Percentiles rank a stretch among this genome's conserved stretches.
These are phyloP conservation scores for Pulveroboletus ravenelii DNA, from an alignment of 768 basidiomycete genomes.

Conservation along the genomic window DNA sequence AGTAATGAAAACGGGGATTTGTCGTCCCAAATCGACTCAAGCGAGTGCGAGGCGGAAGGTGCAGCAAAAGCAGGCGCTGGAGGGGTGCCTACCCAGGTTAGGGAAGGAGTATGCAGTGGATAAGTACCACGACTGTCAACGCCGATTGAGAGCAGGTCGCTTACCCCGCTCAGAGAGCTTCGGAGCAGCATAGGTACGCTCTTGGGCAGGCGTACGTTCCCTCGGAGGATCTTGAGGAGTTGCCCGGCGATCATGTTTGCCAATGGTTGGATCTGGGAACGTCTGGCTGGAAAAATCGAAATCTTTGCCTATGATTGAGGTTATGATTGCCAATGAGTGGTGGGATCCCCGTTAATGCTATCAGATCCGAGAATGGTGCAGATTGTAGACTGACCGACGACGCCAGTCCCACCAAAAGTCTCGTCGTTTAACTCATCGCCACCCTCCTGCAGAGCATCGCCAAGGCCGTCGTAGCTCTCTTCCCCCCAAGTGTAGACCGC, in stretches of 20 bases:
- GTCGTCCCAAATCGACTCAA: conserved; percentile 81
- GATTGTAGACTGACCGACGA: conserved; percentile 59
- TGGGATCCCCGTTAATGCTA: conserved; percentile 1
- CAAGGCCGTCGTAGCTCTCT: conserved; percentile 85
- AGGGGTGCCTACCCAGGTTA: conserved; percentile 19
- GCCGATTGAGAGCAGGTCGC: conserved; percentile 9
- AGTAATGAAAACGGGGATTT: conserved; percentile 71
- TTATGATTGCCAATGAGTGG: neutral
- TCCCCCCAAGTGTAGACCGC: conserved; percentile 93
- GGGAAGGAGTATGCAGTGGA: conserved; percentile 12
- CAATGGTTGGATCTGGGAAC: conserved; percentile 24
- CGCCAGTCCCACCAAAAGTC: conserved; percentile 77
- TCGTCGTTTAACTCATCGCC: conserved; percentile 95
- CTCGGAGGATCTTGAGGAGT: conserved; percentile 22
- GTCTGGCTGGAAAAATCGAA: conserved; percentile 74
- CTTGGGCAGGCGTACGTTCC: conserved; percentile 28
- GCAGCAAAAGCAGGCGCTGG: conserved; percentile 34
- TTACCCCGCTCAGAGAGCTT: conserved; percentile 29
- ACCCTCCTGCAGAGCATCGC: conserved; percentile 81
- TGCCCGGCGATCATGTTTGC: conserved; percentile 14
- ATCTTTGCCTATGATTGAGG: conserved; percentile 63
- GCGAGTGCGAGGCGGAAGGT: conserved; percentile 35
- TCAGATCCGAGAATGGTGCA: conserved; percentile 11
- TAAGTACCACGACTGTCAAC: conserved; percentile 5
- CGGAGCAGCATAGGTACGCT: conserved; percentile 13